Conservation (phyloP, 495 filamentous ascomycete species). For the Tirmania nivea region DNA sequence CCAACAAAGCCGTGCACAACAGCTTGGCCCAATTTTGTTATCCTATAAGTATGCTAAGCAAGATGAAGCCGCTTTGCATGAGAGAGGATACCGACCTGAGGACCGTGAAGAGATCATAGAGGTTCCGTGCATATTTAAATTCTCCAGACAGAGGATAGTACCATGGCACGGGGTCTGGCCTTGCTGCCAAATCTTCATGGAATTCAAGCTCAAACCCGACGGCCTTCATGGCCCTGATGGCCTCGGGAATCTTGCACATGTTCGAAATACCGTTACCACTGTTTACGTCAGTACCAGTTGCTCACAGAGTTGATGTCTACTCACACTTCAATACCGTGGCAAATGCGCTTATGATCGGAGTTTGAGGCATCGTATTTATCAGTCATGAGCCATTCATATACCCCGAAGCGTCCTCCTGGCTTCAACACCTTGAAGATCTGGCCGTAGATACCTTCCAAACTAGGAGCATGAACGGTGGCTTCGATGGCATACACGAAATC, state of each 20-base stretch:
- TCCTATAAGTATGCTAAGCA: conserved; percentile 34
- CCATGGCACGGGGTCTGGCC: conserved; percentile 63
- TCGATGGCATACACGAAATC: conserved; percentile 97
- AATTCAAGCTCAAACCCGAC: conserved; percentile 72
- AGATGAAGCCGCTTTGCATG: neutral
- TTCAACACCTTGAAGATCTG: conserved; percentile 92
- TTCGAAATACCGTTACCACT: conserved; percentile 85
- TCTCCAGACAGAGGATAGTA: conserved; percentile 76
- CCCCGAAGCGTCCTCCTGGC: conserved; percentile 87
- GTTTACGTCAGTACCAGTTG: neutral
- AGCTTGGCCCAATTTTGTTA: conserved; percentile 70
- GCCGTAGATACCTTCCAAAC: conserved; percentile 80
- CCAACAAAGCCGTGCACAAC: conserved; percentile 63
- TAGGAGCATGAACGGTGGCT: conserved; percentile 87
- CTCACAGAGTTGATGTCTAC: neutral
- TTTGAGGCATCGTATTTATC: conserved; percentile 84
- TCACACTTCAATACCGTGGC: conserved; percentile 73
- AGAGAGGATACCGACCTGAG: neutral
- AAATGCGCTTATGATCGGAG: conserved; percentile 68
- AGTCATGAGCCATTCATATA: conserved; percentile 99
- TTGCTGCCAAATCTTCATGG: conserved; percentile 76
- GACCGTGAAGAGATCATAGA: conserved; percentile 59
- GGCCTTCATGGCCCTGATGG: conserved; percentile 61
- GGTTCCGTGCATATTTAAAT: conserved; percentile 56
- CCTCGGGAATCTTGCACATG: conserved; percentile 84